phyloP scores from a whole-genome alignment of 371 early-diverging fungal genomes.

The Mortierella sp. region DNA sequence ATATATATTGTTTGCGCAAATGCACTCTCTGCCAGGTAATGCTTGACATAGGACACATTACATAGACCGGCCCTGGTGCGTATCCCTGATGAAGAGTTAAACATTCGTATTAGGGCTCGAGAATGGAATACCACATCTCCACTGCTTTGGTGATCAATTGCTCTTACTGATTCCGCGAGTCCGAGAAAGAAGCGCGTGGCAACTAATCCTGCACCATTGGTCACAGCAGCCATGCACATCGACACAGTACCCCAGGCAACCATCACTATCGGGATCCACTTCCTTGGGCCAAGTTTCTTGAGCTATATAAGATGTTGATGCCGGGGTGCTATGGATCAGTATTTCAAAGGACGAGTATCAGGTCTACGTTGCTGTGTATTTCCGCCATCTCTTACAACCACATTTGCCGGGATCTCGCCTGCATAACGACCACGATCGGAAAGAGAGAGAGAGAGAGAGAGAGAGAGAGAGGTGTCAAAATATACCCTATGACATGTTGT shows the following conservation, averaged over 20 bases:
- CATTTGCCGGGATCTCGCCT: constrained; percentile 32
- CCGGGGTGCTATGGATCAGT: neutral
- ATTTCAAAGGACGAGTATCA: neutral
- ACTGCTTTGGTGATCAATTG: neutral
- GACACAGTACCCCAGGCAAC: constrained; percentile 72
- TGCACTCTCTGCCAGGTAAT: no score
- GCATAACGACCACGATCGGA: neutral
- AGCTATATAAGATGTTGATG: constrained; percentile 31
- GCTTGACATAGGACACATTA: no score
- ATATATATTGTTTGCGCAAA: no score
- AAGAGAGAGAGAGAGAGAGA: neutral
- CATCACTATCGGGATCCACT: constrained; percentile 71
- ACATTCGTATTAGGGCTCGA: no score
- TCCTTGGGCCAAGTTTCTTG: constrained; percentile 57
- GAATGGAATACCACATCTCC: no score
- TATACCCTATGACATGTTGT: neutral
- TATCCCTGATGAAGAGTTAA: constrained; percentile 22
- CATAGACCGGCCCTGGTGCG: constrained; percentile 29
- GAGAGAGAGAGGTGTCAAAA: neutral
- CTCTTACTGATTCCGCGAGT: constrained; percentile 58
- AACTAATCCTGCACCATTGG: constrained; percentile 59
- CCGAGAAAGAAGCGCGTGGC: constrained; percentile 76
- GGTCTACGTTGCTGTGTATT: neutral
- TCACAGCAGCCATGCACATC: constrained; percentile 67
- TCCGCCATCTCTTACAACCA: constrained; percentile 19